Evolutionary conservation across 257 asterid species (phyloP).

Genomic region (Striga asiatica): DNA sequence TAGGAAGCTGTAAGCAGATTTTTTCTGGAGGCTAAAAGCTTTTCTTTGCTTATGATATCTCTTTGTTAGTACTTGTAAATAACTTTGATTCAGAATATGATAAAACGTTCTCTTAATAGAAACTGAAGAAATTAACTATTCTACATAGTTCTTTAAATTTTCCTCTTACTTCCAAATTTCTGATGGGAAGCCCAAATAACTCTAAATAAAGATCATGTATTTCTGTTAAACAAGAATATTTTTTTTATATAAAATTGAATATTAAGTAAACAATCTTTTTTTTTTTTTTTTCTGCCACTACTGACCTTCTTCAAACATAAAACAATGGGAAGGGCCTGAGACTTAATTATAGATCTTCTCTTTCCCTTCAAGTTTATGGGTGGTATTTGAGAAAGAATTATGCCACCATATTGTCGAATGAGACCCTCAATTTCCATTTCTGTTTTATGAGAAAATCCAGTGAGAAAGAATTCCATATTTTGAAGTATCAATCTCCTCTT

Average conservation of each 20-base stretch:
- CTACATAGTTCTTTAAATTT: not conserved
- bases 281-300: too few relatives aligned
- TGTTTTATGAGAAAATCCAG: constrained; percentile 56
- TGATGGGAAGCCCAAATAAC: constrained; percentile 8
- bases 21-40: constrained; percentile 2
- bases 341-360: constrained; percentile 28
- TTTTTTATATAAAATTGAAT: not conserved
- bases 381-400: constrained; percentile 57
- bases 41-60: not conserved
- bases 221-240: constrained; percentile 5
- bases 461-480: constrained; percentile 63
- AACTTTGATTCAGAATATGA: not conserved
- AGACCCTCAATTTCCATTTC: constrained; percentile 57
- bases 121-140: constrained; percentile 2
- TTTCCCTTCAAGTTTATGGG: constrained; percentile 33
- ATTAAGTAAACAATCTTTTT: constrained; percentile 5
- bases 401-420: constrained; percentile 57
- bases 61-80: not conserved
- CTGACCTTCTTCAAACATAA: constrained; percentile 63
- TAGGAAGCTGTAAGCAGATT: not conserved
- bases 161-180: not conserved
- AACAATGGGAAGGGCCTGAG: constrained; percentile 47
- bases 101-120: not conserved
- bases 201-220: not conserved
- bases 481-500: constrained; percentile 48